Conservation (phyloP, 176 grass and related monocot genomes). For the Zizania latifolia region DNA sequence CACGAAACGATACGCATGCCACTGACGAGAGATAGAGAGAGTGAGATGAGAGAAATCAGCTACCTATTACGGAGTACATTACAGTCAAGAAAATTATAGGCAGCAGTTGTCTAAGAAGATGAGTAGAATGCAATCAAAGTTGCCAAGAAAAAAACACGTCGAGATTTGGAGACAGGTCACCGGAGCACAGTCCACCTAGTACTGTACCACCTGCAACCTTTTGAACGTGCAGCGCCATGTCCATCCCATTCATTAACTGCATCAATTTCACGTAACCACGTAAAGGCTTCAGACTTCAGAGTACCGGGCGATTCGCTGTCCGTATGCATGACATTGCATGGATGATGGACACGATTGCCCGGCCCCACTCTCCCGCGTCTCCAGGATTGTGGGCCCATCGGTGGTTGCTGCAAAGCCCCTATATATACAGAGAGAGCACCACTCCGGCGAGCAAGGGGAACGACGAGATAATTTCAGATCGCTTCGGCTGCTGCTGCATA, state of each 20-base stretch:
- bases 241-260: neutral
- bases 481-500: neutral
- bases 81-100: too few relatives aligned
- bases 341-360: neutral
- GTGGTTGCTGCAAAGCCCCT: neutral
- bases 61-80: too few relatives aligned
- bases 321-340: neutral
- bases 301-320: neutral
- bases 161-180: too few relatives aligned
- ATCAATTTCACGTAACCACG: neutral
- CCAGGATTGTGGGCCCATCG: neutral
- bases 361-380: neutral
- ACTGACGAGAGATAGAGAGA: too few relatives aligned
- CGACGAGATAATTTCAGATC: neutral
- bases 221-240: neutral
- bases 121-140: too few relatives aligned
- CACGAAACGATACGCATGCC: too few relatives aligned
- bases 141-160: too few relatives aligned
- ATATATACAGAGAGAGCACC: conserved; percentile 16
- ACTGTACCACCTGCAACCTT: neutral
- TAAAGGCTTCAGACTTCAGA: neutral
- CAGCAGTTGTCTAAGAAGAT: too few relatives aligned
- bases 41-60: too few relatives aligned
- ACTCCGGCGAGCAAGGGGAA: too few relatives aligned
- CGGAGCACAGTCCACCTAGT: too few relatives aligned